phyloP scores from a whole-genome alignment of 2,329 filamentous ascomycete genomes.

The Sporothrix euskadiensis region DNA sequence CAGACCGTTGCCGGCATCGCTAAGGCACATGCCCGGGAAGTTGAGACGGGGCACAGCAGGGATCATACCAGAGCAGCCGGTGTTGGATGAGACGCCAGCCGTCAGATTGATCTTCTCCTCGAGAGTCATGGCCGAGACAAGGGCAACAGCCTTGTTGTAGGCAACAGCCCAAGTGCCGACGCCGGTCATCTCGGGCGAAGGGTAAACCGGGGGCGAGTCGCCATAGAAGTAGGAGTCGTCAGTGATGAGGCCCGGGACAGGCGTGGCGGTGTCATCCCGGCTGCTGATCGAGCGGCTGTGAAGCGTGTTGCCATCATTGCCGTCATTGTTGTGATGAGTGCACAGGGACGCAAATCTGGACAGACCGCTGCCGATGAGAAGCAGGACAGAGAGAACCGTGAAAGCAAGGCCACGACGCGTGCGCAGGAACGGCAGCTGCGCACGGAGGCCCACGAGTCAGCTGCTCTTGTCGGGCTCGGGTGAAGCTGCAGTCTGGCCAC shows the following conservation, averaged over 20 bases:
- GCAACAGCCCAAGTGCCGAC: constrained; percentile 66
- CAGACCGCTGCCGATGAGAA: constrained; percentile 42
- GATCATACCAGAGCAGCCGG: constrained; percentile 52
- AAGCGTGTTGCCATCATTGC: not conserved
- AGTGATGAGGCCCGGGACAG: constrained; percentile 38
- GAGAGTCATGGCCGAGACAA: constrained; percentile 71
- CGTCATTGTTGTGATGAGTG: constrained; percentile 18
- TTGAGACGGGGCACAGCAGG: constrained; percentile 42
- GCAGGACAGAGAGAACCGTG: constrained; percentile 35
- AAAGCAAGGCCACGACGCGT: constrained; percentile 39
- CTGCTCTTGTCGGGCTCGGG: constrained; percentile 25
- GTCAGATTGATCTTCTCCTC: constrained; percentile 77
- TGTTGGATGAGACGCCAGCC: constrained; percentile 63
- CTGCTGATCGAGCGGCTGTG: not conserved
- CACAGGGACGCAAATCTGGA: constrained; percentile 41
- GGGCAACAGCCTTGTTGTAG: constrained; percentile 64
- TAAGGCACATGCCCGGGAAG: constrained; percentile 50
- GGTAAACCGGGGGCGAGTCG: constrained; percentile 52
- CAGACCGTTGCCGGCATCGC: constrained; percentile 49
- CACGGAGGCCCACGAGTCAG: constrained; percentile 37
- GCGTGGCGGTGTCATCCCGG: not conserved
- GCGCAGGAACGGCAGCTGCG: constrained; percentile 37
- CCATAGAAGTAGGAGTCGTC: constrained; percentile 52
- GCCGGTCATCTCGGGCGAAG: constrained; percentile 57
- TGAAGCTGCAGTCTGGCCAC: not conserved